Evolutionary conservation across 23 red algal species (phyloP).

Genomic region (Agarophyton chilense): DNA sequence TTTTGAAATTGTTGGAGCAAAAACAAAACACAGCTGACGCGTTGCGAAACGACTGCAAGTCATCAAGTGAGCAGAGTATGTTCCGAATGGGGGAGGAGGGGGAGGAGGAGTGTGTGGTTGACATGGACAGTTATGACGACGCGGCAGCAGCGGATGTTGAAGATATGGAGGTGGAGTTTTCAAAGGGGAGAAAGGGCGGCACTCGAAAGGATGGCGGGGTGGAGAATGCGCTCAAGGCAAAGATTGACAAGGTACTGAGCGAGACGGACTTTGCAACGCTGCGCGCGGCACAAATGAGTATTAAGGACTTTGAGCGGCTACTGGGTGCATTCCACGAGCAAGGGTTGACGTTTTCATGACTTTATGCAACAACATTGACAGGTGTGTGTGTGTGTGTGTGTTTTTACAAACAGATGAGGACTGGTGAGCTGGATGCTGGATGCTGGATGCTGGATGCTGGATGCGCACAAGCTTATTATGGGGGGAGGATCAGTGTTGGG

Average conservation of each 20-base stretch:
- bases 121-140: not conserved
- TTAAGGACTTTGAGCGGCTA: slow-evolving; percentile 78
- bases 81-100: not conserved
- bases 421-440: no score
- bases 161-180: slow-evolving; percentile 55
- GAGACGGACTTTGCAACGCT: slow-evolving; percentile 74
- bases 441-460: no score
- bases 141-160: no score
- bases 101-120: not conserved
- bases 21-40: slow-evolving; percentile 45
- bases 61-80: not conserved
- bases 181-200: not conserved
- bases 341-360: slow-evolving; percentile 68
- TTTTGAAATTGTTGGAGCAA: slow-evolving; percentile 51
- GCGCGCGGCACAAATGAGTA: slow-evolving; percentile 79
- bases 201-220: slow-evolving; percentile 13
- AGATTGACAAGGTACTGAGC: slow-evolving; percentile 42
- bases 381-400: no score
- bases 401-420: no score
- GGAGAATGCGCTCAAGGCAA: slow-evolving; percentile 29
- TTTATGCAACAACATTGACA: no score
- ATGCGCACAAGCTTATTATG: no score
- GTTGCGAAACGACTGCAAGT: not conserved
- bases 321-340: slow-evolving; percentile 64
- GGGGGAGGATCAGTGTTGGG: no score